phyloP scores from a whole-genome alignment of 176 grass and related monocot species.

The Miscanthus lutarioriparius region DNA sequence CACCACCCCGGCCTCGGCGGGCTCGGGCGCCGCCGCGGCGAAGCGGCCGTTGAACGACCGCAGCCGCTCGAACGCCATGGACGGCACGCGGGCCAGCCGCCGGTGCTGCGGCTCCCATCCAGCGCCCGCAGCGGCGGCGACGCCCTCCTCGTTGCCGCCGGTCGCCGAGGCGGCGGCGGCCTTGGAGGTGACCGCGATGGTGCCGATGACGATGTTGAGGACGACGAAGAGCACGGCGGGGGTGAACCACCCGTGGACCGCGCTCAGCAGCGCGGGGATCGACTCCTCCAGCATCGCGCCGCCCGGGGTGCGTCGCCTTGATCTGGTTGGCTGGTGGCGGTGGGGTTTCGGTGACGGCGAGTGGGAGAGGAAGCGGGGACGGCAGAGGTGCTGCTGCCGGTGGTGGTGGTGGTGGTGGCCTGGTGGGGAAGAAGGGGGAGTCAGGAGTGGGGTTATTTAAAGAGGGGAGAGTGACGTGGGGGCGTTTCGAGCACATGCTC shows the following conservation, averaged over 20 bases:
- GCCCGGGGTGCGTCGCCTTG: not conserved
- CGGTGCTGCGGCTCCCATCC: not conserved
- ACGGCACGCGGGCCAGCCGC: constrained; percentile 54
- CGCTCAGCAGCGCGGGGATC: constrained; percentile 59
- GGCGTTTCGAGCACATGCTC: constrained; percentile 43
- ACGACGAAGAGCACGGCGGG: constrained; percentile 80
- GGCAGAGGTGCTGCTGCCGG: not conserved
- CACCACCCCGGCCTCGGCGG: constrained; percentile 1
- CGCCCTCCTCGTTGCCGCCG: not conserved
- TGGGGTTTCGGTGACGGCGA: constrained; percentile 10
- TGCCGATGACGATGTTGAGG: constrained; percentile 93
- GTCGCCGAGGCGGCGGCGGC: not conserved
- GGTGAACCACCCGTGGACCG: constrained; percentile 75
- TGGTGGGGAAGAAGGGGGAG: not conserved
- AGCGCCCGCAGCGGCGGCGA: not conserved
- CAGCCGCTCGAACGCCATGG: constrained; percentile 71
- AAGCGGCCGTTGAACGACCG: constrained; percentile 64
- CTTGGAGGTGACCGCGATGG: constrained; percentile 92
- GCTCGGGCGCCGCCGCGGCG: not conserved
- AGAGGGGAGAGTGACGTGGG: constrained; percentile 6
- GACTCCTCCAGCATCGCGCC: constrained; percentile 55
- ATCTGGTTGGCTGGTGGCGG: not conserved
- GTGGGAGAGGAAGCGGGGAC: not conserved
- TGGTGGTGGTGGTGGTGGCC: not conserved
- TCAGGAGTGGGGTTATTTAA: constrained; percentile 30